These are phyloP conservation scores for Aureobasidium namibiae DNA, from an alignment of 2,329 filamentous ascomycete genomes.

Conservation along the genomic window DNA sequence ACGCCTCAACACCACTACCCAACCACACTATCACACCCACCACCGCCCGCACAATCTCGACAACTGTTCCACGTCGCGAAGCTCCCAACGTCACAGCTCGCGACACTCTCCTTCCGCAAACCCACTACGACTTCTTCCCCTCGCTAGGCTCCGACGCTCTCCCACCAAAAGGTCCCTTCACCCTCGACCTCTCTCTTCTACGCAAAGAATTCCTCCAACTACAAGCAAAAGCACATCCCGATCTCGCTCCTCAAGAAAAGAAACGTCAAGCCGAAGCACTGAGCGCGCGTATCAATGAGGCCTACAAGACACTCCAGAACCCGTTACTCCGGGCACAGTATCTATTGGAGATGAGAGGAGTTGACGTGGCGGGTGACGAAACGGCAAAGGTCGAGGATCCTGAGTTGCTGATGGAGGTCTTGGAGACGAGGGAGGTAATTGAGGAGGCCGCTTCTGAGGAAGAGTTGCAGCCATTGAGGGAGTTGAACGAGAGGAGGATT, in stretches of 20 bases:
- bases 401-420: constrained; percentile 66
- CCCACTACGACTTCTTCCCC: constrained; percentile 86
- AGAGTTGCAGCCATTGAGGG: constrained; percentile 52
- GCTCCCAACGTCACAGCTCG: background rate
- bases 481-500: constrained; percentile 62
- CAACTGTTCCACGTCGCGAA: background rate
- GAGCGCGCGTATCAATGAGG: constrained; percentile 82
- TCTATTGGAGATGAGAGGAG: constrained; percentile 60
- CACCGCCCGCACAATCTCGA: background rate
- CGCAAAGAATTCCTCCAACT: constrained; percentile 80
- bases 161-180: constrained; percentile 69
- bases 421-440: constrained; percentile 64
- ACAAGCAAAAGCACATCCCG: constrained; percentile 69
- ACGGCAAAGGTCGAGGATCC: constrained; percentile 59
- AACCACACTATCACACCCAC: background rate
- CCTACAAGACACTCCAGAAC: constrained; percentile 74
- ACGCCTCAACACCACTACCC: background rate
- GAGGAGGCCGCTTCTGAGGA: constrained; percentile 49
- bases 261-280: constrained; percentile 62
- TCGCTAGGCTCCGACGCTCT: constrained; percentile 64
- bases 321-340: constrained; percentile 85
- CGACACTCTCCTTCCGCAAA: constrained; percentile 30
- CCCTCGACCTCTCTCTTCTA: constrained; percentile 60
- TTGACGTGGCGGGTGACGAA: constrained; percentile 76
- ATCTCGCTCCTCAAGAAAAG: constrained; percentile 45